Base-by-base conservation (phyloP, 2,329 filamentous ascomycete species). In the Dactylella cylindrospora region DNA sequence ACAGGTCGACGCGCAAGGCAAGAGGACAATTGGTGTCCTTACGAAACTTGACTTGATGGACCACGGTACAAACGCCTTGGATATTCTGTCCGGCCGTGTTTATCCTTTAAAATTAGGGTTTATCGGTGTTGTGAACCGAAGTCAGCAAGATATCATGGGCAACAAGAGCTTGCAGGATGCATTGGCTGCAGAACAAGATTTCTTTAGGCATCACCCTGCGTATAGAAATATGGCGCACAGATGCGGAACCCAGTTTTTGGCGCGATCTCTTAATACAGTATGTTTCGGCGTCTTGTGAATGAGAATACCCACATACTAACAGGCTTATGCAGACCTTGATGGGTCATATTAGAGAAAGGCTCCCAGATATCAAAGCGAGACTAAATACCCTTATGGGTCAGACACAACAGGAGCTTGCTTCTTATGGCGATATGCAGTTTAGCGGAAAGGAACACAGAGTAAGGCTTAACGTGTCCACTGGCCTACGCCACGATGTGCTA, bases 381-480 rank as follows among this genome's bases (percentile, higher is more conserved):
- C 79, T 98, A 64, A 98, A 98, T 74, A 98, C 93, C 0, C 77
- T 98, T 45, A 98, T 98, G 93, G 93, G 93, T n/a, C 93, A 98
- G 74, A 97, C 93, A 41, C 93, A 98, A 72, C 93, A 98, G 76
- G 93, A 98, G 73, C 80, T 98, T 54, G 93, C 93, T 35, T 95
- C 91, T 74, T 98, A 98, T 71, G 93, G 93, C 29, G 94, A 97
- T 72, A 95, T 93, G 77, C 88, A 95, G 69, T 98, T 98, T 72
- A 95, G 88, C 66, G 93, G 93, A 69, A 95, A 95, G 73, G 93
- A 97, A 73, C 93, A 98, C 72, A 83, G 91, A 44, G 68, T 69
- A 64, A 33, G 41, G 52, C n/a, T 49, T 32, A 15, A 40, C n/a
- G n/a, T n/a, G n/a, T n/a, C 13, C 33, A 7, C 22, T 22, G 2